phyloP scores from a whole-genome alignment of 371 early-diverging fungal species.

The Lichtheimia ornata region DNA sequence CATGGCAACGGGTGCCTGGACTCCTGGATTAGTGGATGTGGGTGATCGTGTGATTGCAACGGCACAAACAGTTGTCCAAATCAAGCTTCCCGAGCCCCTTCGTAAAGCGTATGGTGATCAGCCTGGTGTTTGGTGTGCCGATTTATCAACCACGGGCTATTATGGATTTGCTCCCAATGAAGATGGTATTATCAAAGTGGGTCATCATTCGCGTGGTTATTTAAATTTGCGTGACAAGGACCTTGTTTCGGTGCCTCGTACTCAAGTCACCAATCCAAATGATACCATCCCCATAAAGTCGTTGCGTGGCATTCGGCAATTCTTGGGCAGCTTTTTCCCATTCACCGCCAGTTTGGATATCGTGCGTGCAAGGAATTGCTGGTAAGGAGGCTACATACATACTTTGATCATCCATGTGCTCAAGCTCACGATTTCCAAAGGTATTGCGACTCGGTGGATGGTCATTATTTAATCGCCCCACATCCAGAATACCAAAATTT shows the following conservation, averaged over 20 bases:
- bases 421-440: conserved; percentile 10
- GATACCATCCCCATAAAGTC: conserved; percentile 46
- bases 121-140: conserved; percentile 53
- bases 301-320: conserved; percentile 29
- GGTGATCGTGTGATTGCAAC: conserved; percentile 37
- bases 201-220: conserved; percentile 51
- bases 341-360: conserved; percentile 32
- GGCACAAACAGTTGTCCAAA: conserved; percentile 57
- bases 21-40: conserved; percentile 47
- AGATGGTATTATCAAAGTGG: conserved; percentile 54
- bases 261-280: conserved; percentile 31
- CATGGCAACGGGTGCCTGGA: conserved; percentile 60
- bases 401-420: too few relatives aligned
- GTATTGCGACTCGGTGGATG: conserved; percentile 51
- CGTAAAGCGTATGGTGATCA: conserved; percentile 13
- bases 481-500: conserved; percentile 46
- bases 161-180: conserved; percentile 57
- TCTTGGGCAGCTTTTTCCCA: conserved; percentile 37
- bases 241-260: conserved; percentile 43
- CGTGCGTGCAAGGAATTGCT: conserved; percentile 34
- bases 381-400: conserved; percentile 27
- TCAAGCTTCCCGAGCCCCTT: conserved; percentile 21
- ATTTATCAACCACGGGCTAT: conserved; percentile 45
- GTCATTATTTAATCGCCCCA: conserved; percentile 40
- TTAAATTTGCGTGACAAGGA: conserved; percentile 32